Evolutionary conservation across 495 filamentous ascomycete species (phyloP), one percentile per base, ranked within the genome.

Genomic region (Podospora appendiculata): DNA sequence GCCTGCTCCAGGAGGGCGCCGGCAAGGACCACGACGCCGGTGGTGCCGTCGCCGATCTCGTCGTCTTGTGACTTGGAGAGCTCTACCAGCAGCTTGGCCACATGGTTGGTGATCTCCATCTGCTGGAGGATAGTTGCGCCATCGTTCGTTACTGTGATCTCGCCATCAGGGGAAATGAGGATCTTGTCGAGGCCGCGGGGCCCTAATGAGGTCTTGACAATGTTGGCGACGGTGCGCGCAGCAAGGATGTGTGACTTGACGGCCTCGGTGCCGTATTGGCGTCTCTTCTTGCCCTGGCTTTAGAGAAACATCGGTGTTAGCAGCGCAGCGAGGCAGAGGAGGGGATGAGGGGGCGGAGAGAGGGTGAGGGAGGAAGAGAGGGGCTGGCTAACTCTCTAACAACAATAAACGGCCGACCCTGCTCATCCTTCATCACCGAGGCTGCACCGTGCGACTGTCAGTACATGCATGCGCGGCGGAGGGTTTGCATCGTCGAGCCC

Each of bases 81-180:
- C 65, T 96, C 91, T 32, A 99, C 93, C 40, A 99, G 74, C 39
- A 99, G 77, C 73, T 96, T 96, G 47, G 93, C 93, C 42, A 99
- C 89, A 68, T 97, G 91, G 79, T 99, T 97, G 54, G 89, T 87
- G 53, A 99, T 94, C 72, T 99, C 93, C 93, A 99, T 99, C 83
- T 96, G 93, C 56, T 84, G 80, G 53, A 99, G 75, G 58, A 99
- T 99, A 6, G 93, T 99, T 50, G 93, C 93, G 62, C 93, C 93
- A 77, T 99, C 93, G 67, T 99, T 99, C 52, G 93, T 99, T 44
- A 99, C 91, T 41, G 93, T 99, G 68, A 99, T 99, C 71, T 97
- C 93, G 65, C 93, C 93, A 69, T 99, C 93, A 33, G 93, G 89
- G 42, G 93, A 99, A 61, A 99, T 99, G 58, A 99, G 78, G 63